These are phyloP conservation scores for Guyanaporus albipodus DNA, from an alignment of 768 basidiomycete genomes.

Conservation along the genomic window DNA sequence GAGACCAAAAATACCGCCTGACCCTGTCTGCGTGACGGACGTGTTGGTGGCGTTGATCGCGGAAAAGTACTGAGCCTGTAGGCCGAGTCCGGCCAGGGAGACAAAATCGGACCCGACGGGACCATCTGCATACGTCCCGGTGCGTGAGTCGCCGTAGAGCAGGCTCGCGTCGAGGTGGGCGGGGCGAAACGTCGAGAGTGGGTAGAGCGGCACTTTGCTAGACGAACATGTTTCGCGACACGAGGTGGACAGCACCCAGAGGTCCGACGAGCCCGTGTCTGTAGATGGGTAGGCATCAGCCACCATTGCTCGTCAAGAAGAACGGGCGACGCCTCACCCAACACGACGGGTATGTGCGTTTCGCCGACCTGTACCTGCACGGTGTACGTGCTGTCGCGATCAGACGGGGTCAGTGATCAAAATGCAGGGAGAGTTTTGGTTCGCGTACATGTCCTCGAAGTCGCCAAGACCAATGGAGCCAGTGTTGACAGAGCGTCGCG, in stretches of 20 bases:
- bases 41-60: slow-evolving; percentile 70
- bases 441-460: slow-evolving; percentile 60
- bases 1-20: slow-evolving; percentile 68
- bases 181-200: slow-evolving; percentile 44
- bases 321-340: slow-evolving; percentile 42
- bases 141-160: slow-evolving; percentile 67
- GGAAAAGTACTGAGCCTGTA: slow-evolving; percentile 55
- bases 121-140: slow-evolving; percentile 66
- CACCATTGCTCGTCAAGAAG: background rate
- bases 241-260: slow-evolving; percentile 65
- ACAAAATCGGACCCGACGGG: slow-evolving; percentile 57
- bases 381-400: slow-evolving; percentile 54
- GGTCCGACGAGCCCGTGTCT: slow-evolving; percentile 79
- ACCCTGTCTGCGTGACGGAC: slow-evolving; percentile 49
- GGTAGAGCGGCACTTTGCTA: slow-evolving; percentile 43
- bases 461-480: slow-evolving; percentile 56
- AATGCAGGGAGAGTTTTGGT: slow-evolving; percentile 21
- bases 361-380: slow-evolving; percentile 56
- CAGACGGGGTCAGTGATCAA: background rate
- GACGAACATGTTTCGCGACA: slow-evolving; percentile 45
- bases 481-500: slow-evolving; percentile 15
- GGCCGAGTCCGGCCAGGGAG: slow-evolving; percentile 47
- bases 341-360: slow-evolving; percentile 48
- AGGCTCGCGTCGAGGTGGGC: slow-evolving; percentile 46
- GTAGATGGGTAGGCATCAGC: background rate